Evolutionary conservation across 163 green algal genomes (phyloP), one percentile per base, ranked within the genome.

Genomic region (Chloroidium sp.): DNA sequence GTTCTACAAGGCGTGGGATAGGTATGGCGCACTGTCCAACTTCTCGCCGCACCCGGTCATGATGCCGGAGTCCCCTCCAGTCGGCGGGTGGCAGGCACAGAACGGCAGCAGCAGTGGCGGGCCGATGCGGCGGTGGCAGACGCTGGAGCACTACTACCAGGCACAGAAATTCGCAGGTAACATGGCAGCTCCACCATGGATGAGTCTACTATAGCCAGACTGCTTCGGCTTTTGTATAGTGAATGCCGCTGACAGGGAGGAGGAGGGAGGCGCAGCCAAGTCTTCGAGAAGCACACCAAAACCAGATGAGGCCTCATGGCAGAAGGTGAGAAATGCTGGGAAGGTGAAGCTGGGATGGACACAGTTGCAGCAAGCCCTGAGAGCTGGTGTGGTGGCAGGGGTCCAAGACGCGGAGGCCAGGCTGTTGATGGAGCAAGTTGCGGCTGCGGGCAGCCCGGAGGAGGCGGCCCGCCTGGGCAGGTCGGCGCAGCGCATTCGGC

Each of bases 1-100:
- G 87, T 98, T 98, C 80, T 98, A 97, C 88, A 98, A 98, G 84
- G 84, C 93, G 0, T 98, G 95, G 95, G 93, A 98, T 82, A 77
- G 85, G 58, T 94, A 94, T 85, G 95, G 95, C 14, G 86, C 88
- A 58, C 85, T 98, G 14, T 93, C 86, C 75, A 98, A 98, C 88
- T 98, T 98, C 84, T 97, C 93, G 0, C 88, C 92, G 2, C 95
- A 98, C 86, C 78, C 90, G 8, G 92, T 98, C 69, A 8, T 2
- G 14, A 90, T 98, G 89, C 89, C 92, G 0, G 77, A 69, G 4
- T 81, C 78, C 0, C 59, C 1, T 74, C 36, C 36, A 36, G 36
- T 36, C 36, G 36, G 77, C n/a, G 79, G 64, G 62, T 81, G 68
- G n/a, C 62, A 81, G 76, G 78, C 60, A 59, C 36, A 36, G 36